Percentiles rank a stretch among this genome's conserved stretches.
Evolutionary conservation across 1,284 basidiomycete species (phyloP).

Genomic region (Phaffia rhodozyma): DNA sequence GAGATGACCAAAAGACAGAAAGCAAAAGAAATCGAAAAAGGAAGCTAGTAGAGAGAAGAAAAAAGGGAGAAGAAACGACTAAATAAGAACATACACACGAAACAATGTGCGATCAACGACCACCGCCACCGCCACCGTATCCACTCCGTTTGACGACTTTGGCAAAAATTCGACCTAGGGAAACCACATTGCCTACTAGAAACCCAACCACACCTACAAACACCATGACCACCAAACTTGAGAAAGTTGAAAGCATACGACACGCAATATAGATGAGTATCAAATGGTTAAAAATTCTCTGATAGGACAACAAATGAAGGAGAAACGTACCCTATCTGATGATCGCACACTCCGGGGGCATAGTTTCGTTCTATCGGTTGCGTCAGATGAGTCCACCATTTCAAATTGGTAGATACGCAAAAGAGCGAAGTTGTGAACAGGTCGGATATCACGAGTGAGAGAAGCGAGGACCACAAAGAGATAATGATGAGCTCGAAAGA

Average conservation of each 20-base stretch:
- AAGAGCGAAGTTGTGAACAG: conserved; percentile 3
- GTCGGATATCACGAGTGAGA: conserved; percentile 14
- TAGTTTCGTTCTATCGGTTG: no score
- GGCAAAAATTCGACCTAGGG: conserved; percentile 4
- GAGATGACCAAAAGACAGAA: not conserved
- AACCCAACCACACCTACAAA: conserved; percentile 14
- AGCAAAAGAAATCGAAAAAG: not conserved
- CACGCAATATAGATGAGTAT: not conserved
- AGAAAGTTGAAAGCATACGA: not conserved
- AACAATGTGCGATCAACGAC: not conserved
- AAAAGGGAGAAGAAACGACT: not conserved
- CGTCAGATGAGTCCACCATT: conserved; percentile 13
- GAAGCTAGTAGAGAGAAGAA: not conserved
- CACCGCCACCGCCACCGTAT: not conserved
- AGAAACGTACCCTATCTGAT: no score
- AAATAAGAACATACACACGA: not conserved
- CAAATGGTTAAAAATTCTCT: no score
- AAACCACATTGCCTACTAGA: conserved; percentile 4
- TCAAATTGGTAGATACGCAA: not conserved
- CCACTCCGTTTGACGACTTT: not conserved
- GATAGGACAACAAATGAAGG: no score
- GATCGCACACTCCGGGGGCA: no score
- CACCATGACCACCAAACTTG: conserved; percentile 8
- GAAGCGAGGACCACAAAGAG: conserved; percentile 15
- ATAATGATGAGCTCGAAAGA: conserved; percentile 16